phyloP scores from a whole-genome alignment of 208 protist genomes.

The Herpetomonas tarakana region DNA sequence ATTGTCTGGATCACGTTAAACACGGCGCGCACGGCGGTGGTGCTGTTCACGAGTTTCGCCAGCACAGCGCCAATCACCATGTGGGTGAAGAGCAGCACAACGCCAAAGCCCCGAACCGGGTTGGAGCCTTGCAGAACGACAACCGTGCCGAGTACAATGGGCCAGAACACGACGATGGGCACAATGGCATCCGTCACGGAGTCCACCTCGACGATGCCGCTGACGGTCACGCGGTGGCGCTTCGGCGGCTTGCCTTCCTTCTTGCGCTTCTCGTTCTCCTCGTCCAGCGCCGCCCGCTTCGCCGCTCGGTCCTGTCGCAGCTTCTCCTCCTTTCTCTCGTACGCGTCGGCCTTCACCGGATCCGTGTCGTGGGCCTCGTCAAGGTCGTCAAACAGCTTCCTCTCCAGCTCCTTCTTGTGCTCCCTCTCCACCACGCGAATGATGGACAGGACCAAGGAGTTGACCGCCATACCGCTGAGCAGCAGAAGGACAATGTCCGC shows the following conservation, averaged over 20 bases:
- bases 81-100: conserved; percentile 24
- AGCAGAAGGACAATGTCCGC: conserved; percentile 42
- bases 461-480: conserved; percentile 27
- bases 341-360: conserved; percentile 2
- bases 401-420: neutral
- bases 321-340: conserved; percentile 6
- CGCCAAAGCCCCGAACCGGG: conserved; percentile 41
- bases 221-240: conserved; percentile 21
- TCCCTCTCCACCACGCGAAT: conserved; percentile 12
- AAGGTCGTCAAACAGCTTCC: conserved; percentile 12
- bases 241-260: conserved; percentile 15
- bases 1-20: conserved; percentile 3
- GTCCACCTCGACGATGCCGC: conserved; percentile 31
- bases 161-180: conserved; percentile 15
- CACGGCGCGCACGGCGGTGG: conserved; percentile 5
- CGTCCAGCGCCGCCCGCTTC: conserved; percentile 15
- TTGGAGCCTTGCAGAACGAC: conserved; percentile 37
- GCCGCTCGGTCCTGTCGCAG: conserved; percentile 10
- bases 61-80: conserved; percentile 29
- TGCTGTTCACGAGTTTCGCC: conserved; percentile 16
- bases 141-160: conserved; percentile 22
- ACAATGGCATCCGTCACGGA: conserved; percentile 48
- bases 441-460: conserved; percentile 30
- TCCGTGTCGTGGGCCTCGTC: conserved; percentile 17
- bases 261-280: conserved; percentile 28